Percentiles rank a stretch among this genome's conserved stretches.
These are phyloP conservation scores for Multifurca ochricompacta DNA, from an alignment of 768 basidiomycete species.

Conservation along the genomic window DNA sequence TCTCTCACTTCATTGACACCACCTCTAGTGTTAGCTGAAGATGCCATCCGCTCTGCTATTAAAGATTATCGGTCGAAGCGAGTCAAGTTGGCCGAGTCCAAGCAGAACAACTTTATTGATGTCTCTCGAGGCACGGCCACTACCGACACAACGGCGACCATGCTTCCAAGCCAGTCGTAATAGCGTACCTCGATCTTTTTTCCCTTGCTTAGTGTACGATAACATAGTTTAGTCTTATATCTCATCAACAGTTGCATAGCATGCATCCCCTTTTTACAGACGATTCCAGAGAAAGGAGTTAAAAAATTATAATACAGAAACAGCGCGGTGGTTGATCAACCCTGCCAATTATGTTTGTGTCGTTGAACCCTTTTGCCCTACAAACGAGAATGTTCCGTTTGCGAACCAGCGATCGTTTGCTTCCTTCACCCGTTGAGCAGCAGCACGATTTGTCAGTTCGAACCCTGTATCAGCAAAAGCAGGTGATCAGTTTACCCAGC, in stretches of 20 bases:
- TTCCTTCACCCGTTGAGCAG: constrained; percentile 82
- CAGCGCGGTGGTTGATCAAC: neutral
- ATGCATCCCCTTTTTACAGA: neutral
- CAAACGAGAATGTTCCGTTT: constrained; percentile 73
- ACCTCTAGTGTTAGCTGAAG: constrained; percentile 82
- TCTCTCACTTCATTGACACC: constrained; percentile 2
- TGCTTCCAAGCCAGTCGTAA: constrained; percentile 37
- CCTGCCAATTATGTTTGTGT: neutral
- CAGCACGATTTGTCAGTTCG: constrained; percentile 89
- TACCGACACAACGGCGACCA: constrained; percentile 47
- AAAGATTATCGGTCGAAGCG: constrained; percentile 92
- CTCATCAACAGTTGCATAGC: neutral
- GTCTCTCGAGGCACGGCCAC: constrained; percentile 51
- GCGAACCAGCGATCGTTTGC: constrained; percentile 98
- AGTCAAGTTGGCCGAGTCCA: constrained; percentile 39
- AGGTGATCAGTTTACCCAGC: neutral
- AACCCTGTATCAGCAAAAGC: constrained; percentile 48
- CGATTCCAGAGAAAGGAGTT: neutral
- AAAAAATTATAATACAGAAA: constrained; percentile 1
- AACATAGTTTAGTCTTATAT: neutral
- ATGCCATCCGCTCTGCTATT: constrained; percentile 97
- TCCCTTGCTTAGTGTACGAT: constrained; percentile 12
- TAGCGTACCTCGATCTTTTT: neutral
- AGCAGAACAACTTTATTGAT: constrained; percentile 61
- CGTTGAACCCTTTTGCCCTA: constrained; percentile 45